These are phyloP conservation scores for Hyphochytrium catenoides DNA, from an alignment of 352 stramenopile species.

Conservation along the genomic window DNA sequence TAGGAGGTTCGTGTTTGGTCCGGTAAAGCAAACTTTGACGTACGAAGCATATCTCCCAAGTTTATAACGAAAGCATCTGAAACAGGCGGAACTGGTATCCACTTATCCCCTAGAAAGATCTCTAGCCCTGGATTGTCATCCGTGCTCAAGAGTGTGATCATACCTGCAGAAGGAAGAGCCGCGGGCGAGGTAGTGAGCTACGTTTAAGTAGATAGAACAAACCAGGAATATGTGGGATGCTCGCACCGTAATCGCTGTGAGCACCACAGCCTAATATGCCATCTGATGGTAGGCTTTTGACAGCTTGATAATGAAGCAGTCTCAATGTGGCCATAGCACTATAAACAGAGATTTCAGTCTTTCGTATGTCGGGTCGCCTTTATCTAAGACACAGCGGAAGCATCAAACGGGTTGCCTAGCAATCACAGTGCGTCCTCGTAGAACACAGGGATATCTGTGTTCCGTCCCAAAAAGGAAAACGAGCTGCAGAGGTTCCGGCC, in stretches of 20 bases:
- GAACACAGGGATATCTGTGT: too few species aligned
- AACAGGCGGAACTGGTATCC: conserved; percentile 27
- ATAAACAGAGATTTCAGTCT: too few species aligned
- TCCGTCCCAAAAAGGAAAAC: neutral
- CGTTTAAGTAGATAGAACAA: neutral
- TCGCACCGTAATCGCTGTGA: conserved; percentile 33
- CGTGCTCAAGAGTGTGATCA: conserved; percentile 35
- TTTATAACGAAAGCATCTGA: conserved; percentile 12
- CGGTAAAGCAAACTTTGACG: neutral
- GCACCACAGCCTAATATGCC: conserved; percentile 44
- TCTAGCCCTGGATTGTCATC: conserved; percentile 26
- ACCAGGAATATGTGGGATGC: neutral
- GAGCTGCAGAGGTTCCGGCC: neutral
- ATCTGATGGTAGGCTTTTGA: conserved; percentile 24
- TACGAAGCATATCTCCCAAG: conserved; percentile 8
- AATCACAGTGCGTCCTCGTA: too few species aligned
- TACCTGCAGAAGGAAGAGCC: neutral
- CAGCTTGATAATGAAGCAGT: conserved; percentile 38
- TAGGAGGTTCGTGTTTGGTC: too few species aligned
- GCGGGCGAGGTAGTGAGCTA: neutral
- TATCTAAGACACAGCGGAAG: too few species aligned
- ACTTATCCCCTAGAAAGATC: conserved; percentile 23
- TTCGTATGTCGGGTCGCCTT: too few species aligned
- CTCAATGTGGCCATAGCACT: conserved; percentile 41
- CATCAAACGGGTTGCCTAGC: too few species aligned